phyloP scores from a whole-genome alignment of 805 yeast genomes.

The Cyberlindnera lachancei region DNA sequence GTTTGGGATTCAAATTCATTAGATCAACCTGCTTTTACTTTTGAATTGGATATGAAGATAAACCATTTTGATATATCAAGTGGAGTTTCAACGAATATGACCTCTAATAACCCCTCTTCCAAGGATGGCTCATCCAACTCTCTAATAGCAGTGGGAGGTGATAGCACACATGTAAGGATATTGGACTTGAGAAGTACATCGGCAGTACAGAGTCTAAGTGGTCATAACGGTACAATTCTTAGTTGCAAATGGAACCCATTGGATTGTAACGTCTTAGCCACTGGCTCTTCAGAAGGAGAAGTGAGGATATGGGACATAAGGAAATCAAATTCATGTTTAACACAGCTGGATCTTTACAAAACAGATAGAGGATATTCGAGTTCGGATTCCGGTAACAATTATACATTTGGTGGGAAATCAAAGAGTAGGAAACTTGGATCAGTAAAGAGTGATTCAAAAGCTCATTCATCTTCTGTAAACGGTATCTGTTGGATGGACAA shows the following conservation, averaged over 20 bases:
- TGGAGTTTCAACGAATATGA: no score
- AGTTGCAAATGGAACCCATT: constrained; percentile 72
- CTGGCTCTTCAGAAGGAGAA: constrained; percentile 79
- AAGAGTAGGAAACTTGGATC: constrained; percentile 17
- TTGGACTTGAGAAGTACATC: constrained; percentile 70
- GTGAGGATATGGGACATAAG: constrained; percentile 84
- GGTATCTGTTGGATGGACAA: constrained; percentile 67
- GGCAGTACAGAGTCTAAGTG: constrained; percentile 62
- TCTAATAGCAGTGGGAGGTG: constrained; percentile 62
- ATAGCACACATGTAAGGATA: constrained; percentile 60
- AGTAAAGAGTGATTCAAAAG: constrained; percentile 30
- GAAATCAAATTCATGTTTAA: constrained; percentile 53
- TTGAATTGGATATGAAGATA: constrained; percentile 54
- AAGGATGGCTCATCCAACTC: constrained; percentile 42
- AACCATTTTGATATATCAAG: constrained; percentile 55
- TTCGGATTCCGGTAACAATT: no score
- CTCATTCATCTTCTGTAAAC: constrained; percentile 75
- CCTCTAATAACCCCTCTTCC: no score
- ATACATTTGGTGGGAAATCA: no score
- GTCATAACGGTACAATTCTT: constrained; percentile 45
- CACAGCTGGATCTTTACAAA: constrained; percentile 51
- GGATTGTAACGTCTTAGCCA: constrained; percentile 51
- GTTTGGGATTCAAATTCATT: constrained; percentile 74
- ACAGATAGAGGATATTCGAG: constrained; percentile 23
- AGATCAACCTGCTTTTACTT: constrained; percentile 58